Percentiles rank a stretch among this genome's conserved stretches.
Evolutionary conservation across 768 basidiomycete species (phyloP).

Genomic region (Coprinellus micaceus): DNA sequence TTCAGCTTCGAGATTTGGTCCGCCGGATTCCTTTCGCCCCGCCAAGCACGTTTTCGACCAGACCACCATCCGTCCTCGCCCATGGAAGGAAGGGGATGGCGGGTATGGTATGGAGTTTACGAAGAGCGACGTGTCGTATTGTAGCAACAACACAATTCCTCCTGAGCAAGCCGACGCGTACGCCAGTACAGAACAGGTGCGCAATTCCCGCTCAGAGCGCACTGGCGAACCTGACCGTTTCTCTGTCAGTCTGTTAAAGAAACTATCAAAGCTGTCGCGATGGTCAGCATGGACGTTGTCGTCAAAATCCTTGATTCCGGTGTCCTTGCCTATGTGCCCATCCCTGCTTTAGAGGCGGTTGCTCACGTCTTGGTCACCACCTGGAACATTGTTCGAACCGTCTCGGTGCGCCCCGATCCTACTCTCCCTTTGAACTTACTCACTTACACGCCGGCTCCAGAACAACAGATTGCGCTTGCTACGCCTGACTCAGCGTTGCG

Average conservation of each 20-base stretch:
- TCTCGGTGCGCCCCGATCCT: slow-evolving; percentile 48
- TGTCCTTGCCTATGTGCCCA: slow-evolving; percentile 46
- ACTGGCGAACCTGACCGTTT: no score
- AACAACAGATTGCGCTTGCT: slow-evolving; percentile 66
- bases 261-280: slow-evolving; percentile 29
- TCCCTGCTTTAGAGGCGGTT: slow-evolving; percentile 51
- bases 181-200: slow-evolving; percentile 33
- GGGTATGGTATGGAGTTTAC: slow-evolving; percentile 24
- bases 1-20: not conserved
- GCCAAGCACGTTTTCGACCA: slow-evolving; percentile 7
- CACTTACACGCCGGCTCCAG: slow-evolving; percentile 29
- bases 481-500: slow-evolving; percentile 70
- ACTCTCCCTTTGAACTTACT: not conserved
- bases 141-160: slow-evolving; percentile 32
- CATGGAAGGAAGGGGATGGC: slow-evolving; percentile 17
- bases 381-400: slow-evolving; percentile 60
- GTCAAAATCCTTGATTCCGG: slow-evolving; percentile 41
- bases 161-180: slow-evolving; percentile 38
- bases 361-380: slow-evolving; percentile 52
- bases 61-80: not conserved
- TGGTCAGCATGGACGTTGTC: slow-evolving; percentile 38
- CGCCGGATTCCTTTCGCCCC: slow-evolving; percentile 8
- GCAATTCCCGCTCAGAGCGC: no score
- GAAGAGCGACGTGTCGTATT: slow-evolving; percentile 22
- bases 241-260: slow-evolving; percentile 31